Evolutionary conservation across 495 filamentous ascomycete species (phyloP), one percentile per base, ranked within the genome.

Genomic region (Eremomyces bilateralis): DNA sequence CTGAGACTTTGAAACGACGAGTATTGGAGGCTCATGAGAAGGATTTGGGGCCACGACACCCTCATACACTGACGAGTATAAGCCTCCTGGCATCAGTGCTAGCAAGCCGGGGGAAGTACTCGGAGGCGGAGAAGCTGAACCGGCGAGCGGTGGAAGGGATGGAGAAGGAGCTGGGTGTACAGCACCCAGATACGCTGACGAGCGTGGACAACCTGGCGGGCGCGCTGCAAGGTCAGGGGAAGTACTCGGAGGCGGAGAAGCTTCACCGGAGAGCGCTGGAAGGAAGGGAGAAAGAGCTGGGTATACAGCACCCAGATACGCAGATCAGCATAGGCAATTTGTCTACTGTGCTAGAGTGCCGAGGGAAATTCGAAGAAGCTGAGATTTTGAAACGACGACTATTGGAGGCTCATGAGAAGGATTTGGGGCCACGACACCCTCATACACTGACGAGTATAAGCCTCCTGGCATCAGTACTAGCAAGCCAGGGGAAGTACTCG

Each of bases 251-350:
- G 29, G 33, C 38, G 11, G 38, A 41, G 27, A 10, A 8, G 34
- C 28, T 41, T 32, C 13, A 38, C 15, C 19, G 34, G 21, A 34
- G 33, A 21, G 33, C 35, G 34, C 16, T 41, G 34, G 38, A 18
- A 30, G 10, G 5, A 19, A 39, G 25, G 4, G 35, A 41, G 27
- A 37, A 38, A 30, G 35, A 36, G 38, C 38, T 37, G 37, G 38
- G 38, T 22, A 6, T 3, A 8, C 21, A 41, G 20, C 38, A 41
- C 38, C 34, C 34, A 18, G 22, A 41, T 22, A 41, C 38, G 34
- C 38, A 38, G 22, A 41, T 34, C 6, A 41, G 35, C 34, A 17
- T 41, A 21, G 24, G 24, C 19, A 21, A 35, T 19, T 15, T 35
- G 15, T 13, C 12, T 25, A 15, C 8, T 10, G 33, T 22, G 19